Conservation (phyloP, 2,329 filamentous ascomycete genomes). For the Colletotrichum camelliae region DNA sequence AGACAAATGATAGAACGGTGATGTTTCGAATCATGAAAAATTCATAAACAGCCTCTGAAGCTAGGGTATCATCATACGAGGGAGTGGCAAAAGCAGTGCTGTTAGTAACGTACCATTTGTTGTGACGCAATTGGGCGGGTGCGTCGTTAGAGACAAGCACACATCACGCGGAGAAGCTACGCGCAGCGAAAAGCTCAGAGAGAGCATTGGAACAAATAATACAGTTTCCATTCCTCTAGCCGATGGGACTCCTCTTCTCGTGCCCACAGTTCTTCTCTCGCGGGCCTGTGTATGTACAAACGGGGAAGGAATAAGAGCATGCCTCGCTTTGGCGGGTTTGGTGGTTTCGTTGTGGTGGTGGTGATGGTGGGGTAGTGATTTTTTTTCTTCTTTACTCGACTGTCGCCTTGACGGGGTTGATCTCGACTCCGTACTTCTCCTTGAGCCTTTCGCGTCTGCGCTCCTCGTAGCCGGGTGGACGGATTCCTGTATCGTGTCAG, state of each 20-base stretch:
- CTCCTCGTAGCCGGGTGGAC: constrained; percentile 83
- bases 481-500: constrained; percentile 65
- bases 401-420: constrained; percentile 67
- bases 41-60: constrained; percentile 56
- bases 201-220: constrained; percentile 22
- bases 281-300: constrained; percentile 24
- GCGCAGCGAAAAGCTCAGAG: not conserved
- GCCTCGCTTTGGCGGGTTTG: constrained; percentile 3
- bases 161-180: constrained; percentile 12
- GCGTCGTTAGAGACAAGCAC: constrained; percentile 18
- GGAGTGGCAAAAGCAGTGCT: not conserved
- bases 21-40: constrained; percentile 40
- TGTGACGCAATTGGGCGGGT: not conserved
- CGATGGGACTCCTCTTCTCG: constrained; percentile 22
- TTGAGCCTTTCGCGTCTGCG: constrained; percentile 80
- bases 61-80: constrained; percentile 42
- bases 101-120: constrained; percentile 20
- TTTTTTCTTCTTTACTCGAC: constrained; percentile 39
- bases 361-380: not conserved
- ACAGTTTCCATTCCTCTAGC: constrained; percentile 38
- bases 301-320: constrained; percentile 17
- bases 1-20: constrained; percentile 33
- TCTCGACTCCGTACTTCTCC: constrained; percentile 87
- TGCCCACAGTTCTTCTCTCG: constrained; percentile 11
- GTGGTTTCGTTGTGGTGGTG: not conserved